phyloP scores from a whole-genome alignment of 352 stramenopile species.

The Globisporangium echinulatum region DNA sequence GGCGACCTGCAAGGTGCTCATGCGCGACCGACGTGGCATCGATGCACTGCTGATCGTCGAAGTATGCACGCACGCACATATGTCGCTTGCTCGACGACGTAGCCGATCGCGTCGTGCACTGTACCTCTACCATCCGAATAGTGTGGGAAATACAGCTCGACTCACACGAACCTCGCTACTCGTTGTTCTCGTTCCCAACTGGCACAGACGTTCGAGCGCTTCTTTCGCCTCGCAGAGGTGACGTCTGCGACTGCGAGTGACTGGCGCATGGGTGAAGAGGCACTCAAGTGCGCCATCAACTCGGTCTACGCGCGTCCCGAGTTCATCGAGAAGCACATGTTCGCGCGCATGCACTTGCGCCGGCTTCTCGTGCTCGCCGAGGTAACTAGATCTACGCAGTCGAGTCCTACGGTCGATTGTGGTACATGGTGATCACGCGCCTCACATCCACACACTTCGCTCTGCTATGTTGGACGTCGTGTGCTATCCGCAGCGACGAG shows the following conservation, averaged over 20 bases:
- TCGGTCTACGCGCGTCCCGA: constrained; percentile 51
- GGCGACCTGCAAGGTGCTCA: constrained; percentile 42
- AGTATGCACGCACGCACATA: constrained; percentile 11
- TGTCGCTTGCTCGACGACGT: too few relatives aligned
- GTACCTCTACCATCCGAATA: too few relatives aligned
- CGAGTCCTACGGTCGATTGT: neutral
- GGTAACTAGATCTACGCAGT: neutral
- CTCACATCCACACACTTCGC: too few relatives aligned
- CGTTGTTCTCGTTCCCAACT: neutral
- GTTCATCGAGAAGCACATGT: constrained; percentile 33
- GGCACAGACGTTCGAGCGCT: constrained; percentile 26
- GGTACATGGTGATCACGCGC: too few relatives aligned
- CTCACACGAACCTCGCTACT: neutral
- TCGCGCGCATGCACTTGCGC: constrained; percentile 15
- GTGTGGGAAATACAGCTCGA: neutral
- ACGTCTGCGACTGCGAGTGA: constrained; percentile 3
- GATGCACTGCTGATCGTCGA: constrained; percentile 39
- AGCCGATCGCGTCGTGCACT: too few relatives aligned
- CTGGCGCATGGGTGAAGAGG: constrained; percentile 32
- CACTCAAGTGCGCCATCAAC: constrained; percentile 68
- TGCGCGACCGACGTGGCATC: constrained; percentile 62
- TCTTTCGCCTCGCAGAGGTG: constrained; percentile 22
- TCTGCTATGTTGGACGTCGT: too few relatives aligned
- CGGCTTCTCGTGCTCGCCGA: constrained; percentile 27
- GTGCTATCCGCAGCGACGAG: constrained; percentile 7